A percentile compares a stretch with the other conserved stretches of the same genome.
Evolutionary conservation across 2,329 filamentous ascomycete species (phyloP).

Genomic region (Cytospora piceae): DNA sequence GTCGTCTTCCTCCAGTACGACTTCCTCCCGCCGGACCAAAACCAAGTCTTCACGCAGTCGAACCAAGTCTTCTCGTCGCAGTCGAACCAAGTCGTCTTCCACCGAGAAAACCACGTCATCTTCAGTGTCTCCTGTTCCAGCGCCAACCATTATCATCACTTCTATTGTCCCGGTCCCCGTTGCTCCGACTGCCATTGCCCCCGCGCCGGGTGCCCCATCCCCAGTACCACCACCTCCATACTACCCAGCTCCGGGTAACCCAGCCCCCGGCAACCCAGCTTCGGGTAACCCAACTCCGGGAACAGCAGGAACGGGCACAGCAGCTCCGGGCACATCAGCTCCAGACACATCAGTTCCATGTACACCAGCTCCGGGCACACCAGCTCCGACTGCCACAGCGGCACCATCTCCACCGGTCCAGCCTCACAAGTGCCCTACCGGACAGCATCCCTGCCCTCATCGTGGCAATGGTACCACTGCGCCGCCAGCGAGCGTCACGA

Average conservation of each 20-base stretch:
- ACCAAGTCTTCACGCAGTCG: not conserved
- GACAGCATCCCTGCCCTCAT: conserved; percentile 6
- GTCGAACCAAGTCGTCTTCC: not conserved
- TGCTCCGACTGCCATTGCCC: not conserved
- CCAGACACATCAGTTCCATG: not conserved
- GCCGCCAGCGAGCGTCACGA: conserved; percentile 4
- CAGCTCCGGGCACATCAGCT: not conserved
- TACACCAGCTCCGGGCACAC: not conserved
- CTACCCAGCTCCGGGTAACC: not conserved
- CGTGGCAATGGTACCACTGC: not conserved
- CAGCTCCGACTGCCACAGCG: not conserved
- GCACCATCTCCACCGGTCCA: not conserved
- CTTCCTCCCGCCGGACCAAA: not conserved
- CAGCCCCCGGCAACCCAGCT: not conserved
- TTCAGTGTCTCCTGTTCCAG: not conserved
- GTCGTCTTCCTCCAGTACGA: not conserved
- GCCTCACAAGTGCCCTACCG: not conserved
- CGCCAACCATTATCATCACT: not conserved
- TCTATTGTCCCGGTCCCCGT: not conserved
- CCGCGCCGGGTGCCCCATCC: not conserved
- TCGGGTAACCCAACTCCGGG: not conserved
- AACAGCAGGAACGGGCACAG: not conserved
- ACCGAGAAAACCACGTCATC: not conserved
- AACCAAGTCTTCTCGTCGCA: not conserved
- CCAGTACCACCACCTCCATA: not conserved